These are phyloP conservation scores for Lactifluus piperatus DNA, from an alignment of 768 basidiomycete species.

Conservation along the genomic window DNA sequence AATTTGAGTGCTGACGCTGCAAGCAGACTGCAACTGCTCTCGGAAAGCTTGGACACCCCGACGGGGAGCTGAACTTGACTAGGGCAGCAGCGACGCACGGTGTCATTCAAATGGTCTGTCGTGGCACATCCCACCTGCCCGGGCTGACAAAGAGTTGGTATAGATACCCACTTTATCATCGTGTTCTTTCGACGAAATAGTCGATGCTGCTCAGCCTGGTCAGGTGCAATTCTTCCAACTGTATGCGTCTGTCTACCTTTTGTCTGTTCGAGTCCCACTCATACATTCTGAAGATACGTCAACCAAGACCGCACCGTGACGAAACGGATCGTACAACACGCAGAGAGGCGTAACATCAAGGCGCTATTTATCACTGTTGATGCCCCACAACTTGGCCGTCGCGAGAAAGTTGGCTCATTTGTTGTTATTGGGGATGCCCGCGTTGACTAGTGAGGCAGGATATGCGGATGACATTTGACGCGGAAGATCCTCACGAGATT, in stretches of 20 bases:
- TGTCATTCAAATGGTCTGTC: slow-evolving; percentile 60
- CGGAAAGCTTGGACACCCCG: slow-evolving; percentile 92
- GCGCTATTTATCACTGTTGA: slow-evolving; percentile 96
- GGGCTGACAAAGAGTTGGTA: neutral
- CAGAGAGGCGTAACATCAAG: slow-evolving; percentile 84
- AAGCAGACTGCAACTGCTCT: slow-evolving; percentile 70
- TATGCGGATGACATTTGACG: slow-evolving; percentile 95
- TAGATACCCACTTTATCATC: slow-evolving; percentile 94
- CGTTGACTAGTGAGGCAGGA: slow-evolving; percentile 39
- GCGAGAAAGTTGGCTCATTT: slow-evolving; percentile 55
- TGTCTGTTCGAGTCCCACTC: neutral
- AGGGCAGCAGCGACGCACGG: slow-evolving; percentile 76
- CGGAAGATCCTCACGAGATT: slow-evolving; percentile 55
- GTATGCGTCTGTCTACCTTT: slow-evolving; percentile 30
- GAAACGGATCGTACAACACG: slow-evolving; percentile 79
- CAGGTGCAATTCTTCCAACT: slow-evolving; percentile 86
- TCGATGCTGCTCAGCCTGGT: slow-evolving; percentile 72
- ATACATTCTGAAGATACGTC: slow-evolving; percentile 53
- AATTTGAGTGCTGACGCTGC: neutral
- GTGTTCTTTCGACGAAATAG: slow-evolving; percentile 91
- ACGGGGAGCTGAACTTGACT: slow-evolving; percentile 88
- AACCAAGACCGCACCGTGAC: slow-evolving; percentile 86
- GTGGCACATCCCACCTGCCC: neutral
- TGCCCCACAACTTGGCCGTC: slow-evolving; percentile 89
- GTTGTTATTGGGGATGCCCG: neutral